Evolutionary conservation across 2,329 filamentous ascomycete genomes (phyloP).

Genomic region (Colletotrichum aenigma): DNA sequence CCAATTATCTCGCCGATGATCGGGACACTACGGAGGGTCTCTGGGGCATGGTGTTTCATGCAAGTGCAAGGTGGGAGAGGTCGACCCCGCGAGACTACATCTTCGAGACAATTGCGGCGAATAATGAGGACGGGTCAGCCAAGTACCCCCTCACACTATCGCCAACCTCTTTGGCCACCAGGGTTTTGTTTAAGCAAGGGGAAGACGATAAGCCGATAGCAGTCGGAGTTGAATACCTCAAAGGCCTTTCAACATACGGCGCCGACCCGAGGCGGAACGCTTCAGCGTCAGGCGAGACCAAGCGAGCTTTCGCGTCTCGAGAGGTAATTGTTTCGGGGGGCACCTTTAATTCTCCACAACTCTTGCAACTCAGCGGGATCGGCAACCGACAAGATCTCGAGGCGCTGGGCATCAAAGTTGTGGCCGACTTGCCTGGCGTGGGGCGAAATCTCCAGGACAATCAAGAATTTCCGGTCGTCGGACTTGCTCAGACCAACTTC

Average conservation of each 20-base stretch:
- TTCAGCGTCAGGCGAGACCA: conserved; percentile 21
- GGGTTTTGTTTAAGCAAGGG: conserved; percentile 38
- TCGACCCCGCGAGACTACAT: conserved; percentile 20
- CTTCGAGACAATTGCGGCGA: conserved; percentile 34
- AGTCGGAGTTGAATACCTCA: conserved; percentile 44
- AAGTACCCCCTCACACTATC: conserved; percentile 48
- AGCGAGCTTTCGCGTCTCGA: conserved; percentile 32
- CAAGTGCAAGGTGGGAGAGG: neutral
- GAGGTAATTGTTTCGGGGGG: conserved; percentile 56
- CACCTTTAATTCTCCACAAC: conserved; percentile 47
- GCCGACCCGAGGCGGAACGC: conserved; percentile 40
- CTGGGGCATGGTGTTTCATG: neutral
- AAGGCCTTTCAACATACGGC: conserved; percentile 43
- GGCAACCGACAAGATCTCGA: conserved; percentile 42
- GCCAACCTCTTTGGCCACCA: conserved; percentile 38
- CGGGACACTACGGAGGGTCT: neutral
- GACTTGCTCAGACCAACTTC: conserved; percentile 16
- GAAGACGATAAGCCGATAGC: conserved; percentile 25
- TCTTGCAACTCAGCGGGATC: conserved; percentile 50
- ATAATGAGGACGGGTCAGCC: conserved; percentile 46
- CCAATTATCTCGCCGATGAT: neutral
- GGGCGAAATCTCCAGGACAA: conserved; percentile 52
- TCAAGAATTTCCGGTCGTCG: conserved; percentile 39
- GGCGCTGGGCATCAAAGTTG: conserved; percentile 52
- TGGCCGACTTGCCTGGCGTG: conserved; percentile 49